Percentiles rank a stretch among this genome's conserved stretches.
phyloP scores from a whole-genome alignment of 1,139 yeast genomes.

The Candida glucosophila region DNA sequence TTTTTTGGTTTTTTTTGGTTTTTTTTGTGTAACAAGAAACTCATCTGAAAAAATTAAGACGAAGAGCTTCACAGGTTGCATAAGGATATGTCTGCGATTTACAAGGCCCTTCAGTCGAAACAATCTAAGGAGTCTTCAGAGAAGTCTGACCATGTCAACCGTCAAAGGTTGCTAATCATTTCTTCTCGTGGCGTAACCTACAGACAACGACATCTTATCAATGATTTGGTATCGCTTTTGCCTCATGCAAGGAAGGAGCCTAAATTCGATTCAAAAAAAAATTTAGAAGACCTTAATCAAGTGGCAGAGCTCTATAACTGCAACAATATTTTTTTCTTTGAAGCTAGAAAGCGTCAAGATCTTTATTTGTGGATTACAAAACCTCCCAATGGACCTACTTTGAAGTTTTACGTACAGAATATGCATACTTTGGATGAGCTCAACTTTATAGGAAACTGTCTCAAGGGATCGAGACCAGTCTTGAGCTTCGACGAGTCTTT shows the following conservation, averaged over 20 bases:
- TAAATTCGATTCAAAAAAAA: constrained; percentile 87
- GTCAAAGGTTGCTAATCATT: constrained; percentile 76
- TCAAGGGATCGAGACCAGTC: constrained; percentile 94
- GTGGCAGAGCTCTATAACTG: constrained; percentile 96
- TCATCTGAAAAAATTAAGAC: too few species aligned
- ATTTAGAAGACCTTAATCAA: constrained; percentile 81
- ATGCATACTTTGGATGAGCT: constrained; percentile 94
- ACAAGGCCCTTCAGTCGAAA: constrained; percentile 59
- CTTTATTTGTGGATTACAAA: constrained; percentile 90
- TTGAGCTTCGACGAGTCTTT: constrained; percentile 81
- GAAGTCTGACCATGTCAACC: constrained; percentile 52
- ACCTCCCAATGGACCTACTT: constrained; percentile 97
- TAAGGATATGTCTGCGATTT: constrained; percentile 61
- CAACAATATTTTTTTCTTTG: constrained; percentile 89
- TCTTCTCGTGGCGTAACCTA: constrained; percentile 92
- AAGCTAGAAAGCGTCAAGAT: constrained; percentile 94
- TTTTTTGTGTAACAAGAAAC: too few species aligned
- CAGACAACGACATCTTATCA: constrained; percentile 91
- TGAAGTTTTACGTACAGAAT: constrained; percentile 89
- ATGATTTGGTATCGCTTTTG: constrained; percentile 67
- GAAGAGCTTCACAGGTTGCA: too few species aligned
- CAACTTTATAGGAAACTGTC: constrained; percentile 92
- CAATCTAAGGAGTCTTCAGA: constrained; percentile 35
- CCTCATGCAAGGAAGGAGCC: constrained; percentile 98
- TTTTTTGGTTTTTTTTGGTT: too few species aligned